These are phyloP conservation scores for Gastrodia elata DNA, from an alignment of 106 monocot genomes.

Conservation along the genomic window DNA sequence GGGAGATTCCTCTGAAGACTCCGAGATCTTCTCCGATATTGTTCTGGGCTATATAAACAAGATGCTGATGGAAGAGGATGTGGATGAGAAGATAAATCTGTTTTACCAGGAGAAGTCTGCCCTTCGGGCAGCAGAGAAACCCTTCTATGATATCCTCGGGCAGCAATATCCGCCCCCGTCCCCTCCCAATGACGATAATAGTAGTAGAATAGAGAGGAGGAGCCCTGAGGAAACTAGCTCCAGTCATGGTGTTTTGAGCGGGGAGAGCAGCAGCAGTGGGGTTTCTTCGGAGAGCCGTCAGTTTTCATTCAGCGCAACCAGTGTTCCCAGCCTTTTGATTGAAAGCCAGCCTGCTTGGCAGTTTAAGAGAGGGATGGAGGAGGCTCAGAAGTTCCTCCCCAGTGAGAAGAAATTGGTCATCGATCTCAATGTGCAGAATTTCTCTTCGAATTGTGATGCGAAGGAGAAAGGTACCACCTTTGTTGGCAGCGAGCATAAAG, in stretches of 20 bases:
- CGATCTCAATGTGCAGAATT: constrained; percentile 10
- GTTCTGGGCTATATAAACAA: constrained; percentile 54
- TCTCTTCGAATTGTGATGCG: background rate
- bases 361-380: constrained; percentile 63
- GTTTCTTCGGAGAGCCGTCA: background rate
- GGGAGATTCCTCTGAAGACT: constrained; percentile 22
- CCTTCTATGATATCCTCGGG: constrained; percentile 74
- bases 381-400: constrained; percentile 65
- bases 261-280: constrained; percentile 3
- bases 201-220: background rate
- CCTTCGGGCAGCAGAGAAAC: constrained; percentile 70
- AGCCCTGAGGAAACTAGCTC: constrained; percentile 11
- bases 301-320: background rate
- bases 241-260: background rate
- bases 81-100: constrained; percentile 51
- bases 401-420: constrained; percentile 32
- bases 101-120: constrained; percentile 37
- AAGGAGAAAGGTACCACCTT: background rate
- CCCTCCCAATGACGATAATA: background rate
- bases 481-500: constrained; percentile 13
- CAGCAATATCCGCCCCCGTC: constrained; percentile 47
- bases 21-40: constrained; percentile 40
- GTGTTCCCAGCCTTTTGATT: constrained; percentile 7
- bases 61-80: constrained; percentile 88
- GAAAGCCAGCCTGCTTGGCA: constrained; percentile 43